Base-by-base conservation (phyloP, 352 stramenopile genomes). In the Pythium sp. region DNA sequence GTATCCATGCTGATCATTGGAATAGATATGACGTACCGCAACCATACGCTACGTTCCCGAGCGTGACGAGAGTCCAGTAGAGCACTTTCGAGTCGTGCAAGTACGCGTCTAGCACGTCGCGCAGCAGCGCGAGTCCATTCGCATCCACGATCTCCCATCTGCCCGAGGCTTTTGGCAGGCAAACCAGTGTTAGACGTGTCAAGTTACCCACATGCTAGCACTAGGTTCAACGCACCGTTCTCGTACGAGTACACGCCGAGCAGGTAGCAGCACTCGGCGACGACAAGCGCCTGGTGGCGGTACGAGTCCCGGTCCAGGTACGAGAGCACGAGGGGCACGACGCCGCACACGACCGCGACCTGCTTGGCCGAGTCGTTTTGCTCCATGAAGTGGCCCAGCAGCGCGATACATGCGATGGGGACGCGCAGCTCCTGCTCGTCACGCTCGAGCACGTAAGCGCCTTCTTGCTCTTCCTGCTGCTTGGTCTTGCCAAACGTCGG, bases 31-130 rank as follows among this genome's bases (percentile, higher is more conserved):
- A 28, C 55, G 6, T 41, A 71, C 57, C 66, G 26, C 71, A 75
- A 24, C 64, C 79, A 58, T 80, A 89, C 18, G 79, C 75, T 22
- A 90, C 62, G 56, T 92, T 89, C 30, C 82, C 81, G 3, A 90
- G 62, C 0, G 81, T 73, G 8, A 88, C 36, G 18, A 89, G 71
- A 0, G 72, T 56, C 83, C 83, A 92, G 67, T 92, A 92, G 30
- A 88, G 71, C 28, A 89, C 64, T 3, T 67, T 67, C 8, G 73
- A 75, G 30, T 81, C 65, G 36, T 81, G 55, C 14, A 61, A 46
- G 53, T 88, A 83, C 11, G 60, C 49, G 1, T 78, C 62, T 2
- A 92, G 75, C 2, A 79, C 57, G 22, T 74, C 65, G 36, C 77
- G 64, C 7, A 93, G 65, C 30, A 88, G 68, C 14, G 41, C 34